These are phyloP conservation scores for Ulota crispa DNA, from an alignment of 225 moss, liverwort and hornwort genomes.

Conservation along the genomic window DNA sequence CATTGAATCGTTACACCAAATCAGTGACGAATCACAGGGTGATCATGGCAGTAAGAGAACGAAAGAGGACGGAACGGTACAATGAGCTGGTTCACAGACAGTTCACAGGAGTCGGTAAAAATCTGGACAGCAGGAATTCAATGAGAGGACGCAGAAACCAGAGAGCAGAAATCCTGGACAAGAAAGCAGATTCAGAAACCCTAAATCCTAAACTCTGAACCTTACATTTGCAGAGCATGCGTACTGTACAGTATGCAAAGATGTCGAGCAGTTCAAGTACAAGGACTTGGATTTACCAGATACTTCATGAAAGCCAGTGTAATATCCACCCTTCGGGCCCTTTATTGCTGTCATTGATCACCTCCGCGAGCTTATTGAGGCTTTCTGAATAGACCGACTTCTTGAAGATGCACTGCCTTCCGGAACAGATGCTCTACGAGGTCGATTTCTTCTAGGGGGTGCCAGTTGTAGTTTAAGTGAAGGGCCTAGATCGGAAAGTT, in stretches of 20 bases:
- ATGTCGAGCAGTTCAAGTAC: background rate
- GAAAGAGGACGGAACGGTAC: background rate
- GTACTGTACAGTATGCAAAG: conserved; percentile 6
- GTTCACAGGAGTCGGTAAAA: background rate
- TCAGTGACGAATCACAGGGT: conserved; percentile 15
- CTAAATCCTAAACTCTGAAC: background rate
- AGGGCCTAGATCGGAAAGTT: conserved; percentile 66
- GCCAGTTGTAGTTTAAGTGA: conserved; percentile 68
- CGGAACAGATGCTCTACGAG: conserved; percentile 38
- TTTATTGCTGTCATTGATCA: conserved; percentile 25
- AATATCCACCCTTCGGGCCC: conserved; percentile 2
- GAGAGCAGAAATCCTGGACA: background rate
- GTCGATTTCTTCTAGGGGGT: conserved; percentile 47
- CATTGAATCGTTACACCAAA: background rate
- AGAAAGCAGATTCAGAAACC: background rate
- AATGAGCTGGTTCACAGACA: conserved; percentile 2
- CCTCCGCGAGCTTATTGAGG: conserved; percentile 27
- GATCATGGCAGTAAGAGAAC: background rate
- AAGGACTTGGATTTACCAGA: conserved; percentile 31
- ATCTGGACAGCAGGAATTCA: conserved; percentile 9
- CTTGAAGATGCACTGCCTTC: conserved; percentile 38
- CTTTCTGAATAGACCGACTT: conserved; percentile 40
- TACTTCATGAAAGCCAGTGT: background rate
- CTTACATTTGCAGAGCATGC: conserved; percentile 4
- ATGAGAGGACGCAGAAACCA: conserved; percentile 2